Evolutionary conservation across 2,329 filamentous ascomycete genomes (phyloP), one percentile per base, ranked within the genome.

Genomic region (Dothideomycetidae sp.): DNA sequence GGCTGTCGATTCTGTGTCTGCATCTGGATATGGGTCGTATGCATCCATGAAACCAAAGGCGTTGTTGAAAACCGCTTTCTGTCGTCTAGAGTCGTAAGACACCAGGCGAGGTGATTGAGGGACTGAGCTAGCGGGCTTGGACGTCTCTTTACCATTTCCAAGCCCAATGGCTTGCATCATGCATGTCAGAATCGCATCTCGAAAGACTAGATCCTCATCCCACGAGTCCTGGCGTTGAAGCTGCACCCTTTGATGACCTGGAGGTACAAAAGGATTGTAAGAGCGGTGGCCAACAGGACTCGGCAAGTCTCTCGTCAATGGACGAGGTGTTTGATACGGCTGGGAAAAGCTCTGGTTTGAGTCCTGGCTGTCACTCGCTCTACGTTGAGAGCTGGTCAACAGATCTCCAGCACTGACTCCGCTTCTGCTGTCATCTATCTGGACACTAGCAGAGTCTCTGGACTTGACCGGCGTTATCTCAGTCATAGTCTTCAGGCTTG

Each of bases 111-210:
- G 90, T 1, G 90, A 96, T 5, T 75, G 80, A 47, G 94, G 86
- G 0, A 77, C 76, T 0, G 90, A 94, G 34, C 77, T 75, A 0
- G 70, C 63, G 47, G 80, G 81, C 33, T 72, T 70, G 1, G 79
- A 65, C 0, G 70, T 67, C 41, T 77, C 73, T 23, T 75, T 75
- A 3, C 68, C 71, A 19, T 76, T 74, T 13, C 77, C 80, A 39
- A 98, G 62, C 0, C 90, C 90, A 42, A 98, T 80, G 0, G 85
- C 81, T 53, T 88, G 94, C 59, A 93, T 88, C 63, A 98, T 93
- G 53, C 90, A 96, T 48, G 93, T 84, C 14, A 96, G 62, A 11
- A 98, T 84, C 0, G 85, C 92, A 41, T 84, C 78, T 29, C 92
- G 71, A 57, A 98, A 96, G 5, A 93, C 59, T 32, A 78, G 74